Evolutionary conservation across 2,329 filamentous ascomycete species (phyloP), one percentile per base, ranked within the genome.

Genomic region (Cryphonectria carpinicola): DNA sequence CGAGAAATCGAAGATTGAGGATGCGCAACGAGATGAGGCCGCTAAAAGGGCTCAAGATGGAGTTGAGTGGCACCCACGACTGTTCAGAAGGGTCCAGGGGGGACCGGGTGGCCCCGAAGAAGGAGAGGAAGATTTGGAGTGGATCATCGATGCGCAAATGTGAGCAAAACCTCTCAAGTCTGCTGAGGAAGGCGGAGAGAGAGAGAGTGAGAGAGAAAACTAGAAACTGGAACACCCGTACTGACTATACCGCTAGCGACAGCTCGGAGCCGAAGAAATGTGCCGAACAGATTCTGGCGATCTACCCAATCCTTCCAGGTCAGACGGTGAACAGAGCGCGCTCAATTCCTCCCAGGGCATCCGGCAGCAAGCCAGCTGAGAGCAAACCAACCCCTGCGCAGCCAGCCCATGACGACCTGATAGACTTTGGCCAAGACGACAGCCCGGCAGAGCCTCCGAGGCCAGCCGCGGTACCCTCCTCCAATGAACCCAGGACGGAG

Each of bases 1-100:
- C 73, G 95, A 98, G 78, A 99, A 99, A 84, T 95, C 93, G n/a
- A 93, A 92, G 79, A 93, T 99, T 71, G 96, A 99, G 79, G 95
- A 98, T 76, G 90, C 88, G 77, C 96, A 99, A 81, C 88, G 96
- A 77, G 91, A 95, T 73, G 95, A 98, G 78, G 94, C 96, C 1
- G 92, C 94, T 25, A 89, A 89, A 77, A 88, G 96, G 76, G 88
- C 88, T 43, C 91, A 94, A 64, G 90, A 95, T 14, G 92, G 92
- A 17, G 84, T 94, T 10, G 93, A 97, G 74, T 99, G 96, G 96
- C 89, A 90, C 46, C 95, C 96, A 0, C 90, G 90, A 73, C 86
- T 98, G 17, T 99, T 99, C 85, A 88, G 94, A 72, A 83, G 84
- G 64, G 92, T 97, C 14, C 87, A 88, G 61, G 90, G 90, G 35